These are phyloP conservation scores for Pichia insulana DNA, from an alignment of 805 yeast genomes.

Conservation along the genomic window DNA sequence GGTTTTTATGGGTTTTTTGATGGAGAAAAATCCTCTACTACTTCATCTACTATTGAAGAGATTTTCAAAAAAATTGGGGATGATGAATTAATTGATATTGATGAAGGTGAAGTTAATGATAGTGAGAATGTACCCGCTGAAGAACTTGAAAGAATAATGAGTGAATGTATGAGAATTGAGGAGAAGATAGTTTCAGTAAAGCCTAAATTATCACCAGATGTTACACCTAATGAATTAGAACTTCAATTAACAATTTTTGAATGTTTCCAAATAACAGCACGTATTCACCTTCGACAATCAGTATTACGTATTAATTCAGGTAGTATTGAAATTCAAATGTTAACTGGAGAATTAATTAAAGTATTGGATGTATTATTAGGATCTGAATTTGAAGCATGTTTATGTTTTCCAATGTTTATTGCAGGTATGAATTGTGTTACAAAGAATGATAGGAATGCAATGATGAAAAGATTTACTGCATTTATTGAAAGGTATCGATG, in stretches of 20 bases:
- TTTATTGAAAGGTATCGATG: conserved; percentile 59
- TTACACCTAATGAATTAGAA: conserved; percentile 42
- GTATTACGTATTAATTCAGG: conserved; percentile 53
- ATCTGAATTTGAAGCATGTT: conserved; percentile 58
- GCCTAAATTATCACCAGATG: conserved; percentile 42
- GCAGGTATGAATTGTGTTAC: conserved; percentile 64
- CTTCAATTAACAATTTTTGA: conserved; percentile 65
- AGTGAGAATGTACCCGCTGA: conserved; percentile 24
- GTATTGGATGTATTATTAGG: conserved; percentile 56
- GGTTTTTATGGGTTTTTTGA: conserved; percentile 8
- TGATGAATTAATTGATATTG: conserved; percentile 13
- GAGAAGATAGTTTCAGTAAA: conserved; percentile 37
- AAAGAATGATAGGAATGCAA: conserved; percentile 40
- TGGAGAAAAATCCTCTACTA: conserved; percentile 12
- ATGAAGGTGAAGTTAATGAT: conserved; percentile 26
- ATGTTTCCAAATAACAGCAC: conserved; percentile 59
- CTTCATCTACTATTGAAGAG: conserved; percentile 13
- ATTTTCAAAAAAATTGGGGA: conserved; percentile 5
- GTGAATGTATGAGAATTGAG: conserved; percentile 36
- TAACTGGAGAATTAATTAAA: conserved; percentile 44
- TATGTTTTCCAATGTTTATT: conserved; percentile 71
- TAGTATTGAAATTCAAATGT: conserved; percentile 52
- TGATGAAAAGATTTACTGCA: conserved; percentile 44
- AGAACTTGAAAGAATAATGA: conserved; percentile 29
- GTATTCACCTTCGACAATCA: conserved; percentile 58